Evolutionary conservation across 1,284 basidiomycete species (phyloP), one percentile per base, ranked within the genome.

Genomic region (Naganishia sp.): DNA sequence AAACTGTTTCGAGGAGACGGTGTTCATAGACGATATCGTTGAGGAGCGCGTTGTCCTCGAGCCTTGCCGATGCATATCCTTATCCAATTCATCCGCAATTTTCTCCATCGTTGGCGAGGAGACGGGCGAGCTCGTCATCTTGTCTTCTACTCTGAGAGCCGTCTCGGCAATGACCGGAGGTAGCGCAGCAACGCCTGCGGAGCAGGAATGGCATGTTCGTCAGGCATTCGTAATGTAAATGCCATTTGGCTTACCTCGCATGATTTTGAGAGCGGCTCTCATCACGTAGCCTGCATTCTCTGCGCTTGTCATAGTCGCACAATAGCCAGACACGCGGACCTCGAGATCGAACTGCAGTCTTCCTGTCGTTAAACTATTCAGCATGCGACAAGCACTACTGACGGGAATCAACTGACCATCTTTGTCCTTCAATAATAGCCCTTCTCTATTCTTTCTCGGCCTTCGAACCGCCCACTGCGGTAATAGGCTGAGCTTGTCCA

Each of bases 311-410:
- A 86, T 82, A 59, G 83, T 85, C 18, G 86, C 83, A 0, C 88
- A 89, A 72, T 86, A 91, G 0, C 90, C 91, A 25, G 89, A 89
- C 2, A 90, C 81, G 60, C 85, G 88, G 0, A 91, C 78, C 55
- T 88, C 86, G 10, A 92, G 77, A 60, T 87, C 85, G 72, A 90
- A 92, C 2, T 66, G 36, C 65, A 59, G 55, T 69, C 66, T 52
- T 67, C 68, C 16, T 70, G 66, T 23, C 48, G 13, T 15, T 5
- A 28, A 28, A 5, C 28, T 5, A 28, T 13, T 57, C 55, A 66
- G 52, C 28, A 21, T 28, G 15, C 33, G 42, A 49, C n/a, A 49
- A 16, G 39, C 16, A 15, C 16, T 11, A 33, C 5, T 23, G 43
- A 31, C 23, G 15, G 1, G 3, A 11, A 21, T 1, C 55, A 13